Evolutionary conservation across 2,329 filamentous ascomycete species (phyloP).

Genomic region (Diplodia corticola): DNA sequence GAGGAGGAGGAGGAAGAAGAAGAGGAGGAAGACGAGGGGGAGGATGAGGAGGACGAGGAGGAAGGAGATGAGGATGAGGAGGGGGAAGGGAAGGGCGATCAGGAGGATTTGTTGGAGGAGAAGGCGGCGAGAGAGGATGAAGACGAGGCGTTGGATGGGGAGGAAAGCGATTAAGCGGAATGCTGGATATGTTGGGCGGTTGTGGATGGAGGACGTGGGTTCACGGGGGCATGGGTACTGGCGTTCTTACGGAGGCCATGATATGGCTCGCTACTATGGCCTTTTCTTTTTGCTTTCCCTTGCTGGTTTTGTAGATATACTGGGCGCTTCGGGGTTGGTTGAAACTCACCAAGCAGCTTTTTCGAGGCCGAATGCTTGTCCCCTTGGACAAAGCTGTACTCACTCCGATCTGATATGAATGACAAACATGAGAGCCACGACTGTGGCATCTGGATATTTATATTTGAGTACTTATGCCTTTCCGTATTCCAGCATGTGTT

Average conservation of each 20-base stretch:
- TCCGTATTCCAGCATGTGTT: neutral
- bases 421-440: constrained; percentile 4
- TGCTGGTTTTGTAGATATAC: neutral
- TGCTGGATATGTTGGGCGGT: neutral
- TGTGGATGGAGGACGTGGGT: too few species aligned
- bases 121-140: constrained; percentile 47
- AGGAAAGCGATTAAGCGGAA: constrained; percentile 40
- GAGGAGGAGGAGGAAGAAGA: constrained; percentile 46
- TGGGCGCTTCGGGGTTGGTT: neutral
- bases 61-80: constrained; percentile 56
- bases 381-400: neutral
- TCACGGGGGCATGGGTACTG: constrained; percentile 1
- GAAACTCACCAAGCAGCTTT: neutral
- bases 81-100: constrained; percentile 57
- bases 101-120: constrained; percentile 51
- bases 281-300: neutral
- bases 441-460: neutral
- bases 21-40: constrained; percentile 48
- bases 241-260: neutral
- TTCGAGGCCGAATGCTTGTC: neutral
- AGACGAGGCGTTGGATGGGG: constrained; percentile 58
- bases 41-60: constrained; percentile 49
- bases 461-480: neutral
- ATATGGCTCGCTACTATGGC: neutral
- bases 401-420: neutral